Base-by-base conservation (phyloP, 2,329 filamentous ascomycete genomes). In the Beauveria varroae region DNA sequence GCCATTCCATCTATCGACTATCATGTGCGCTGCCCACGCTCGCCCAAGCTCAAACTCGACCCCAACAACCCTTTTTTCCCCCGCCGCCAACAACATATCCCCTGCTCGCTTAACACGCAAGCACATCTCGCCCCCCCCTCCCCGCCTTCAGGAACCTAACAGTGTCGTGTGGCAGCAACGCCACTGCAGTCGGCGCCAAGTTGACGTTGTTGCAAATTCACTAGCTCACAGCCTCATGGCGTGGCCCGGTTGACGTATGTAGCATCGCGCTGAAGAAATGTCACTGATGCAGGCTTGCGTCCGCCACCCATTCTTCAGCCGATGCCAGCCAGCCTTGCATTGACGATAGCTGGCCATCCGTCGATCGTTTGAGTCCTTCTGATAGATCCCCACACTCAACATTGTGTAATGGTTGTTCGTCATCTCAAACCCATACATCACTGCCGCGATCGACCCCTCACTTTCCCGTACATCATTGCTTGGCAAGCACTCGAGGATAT, bases 121-220 rank as follows among this genome's bases (percentile, higher is more conserved):
- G 24, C 22, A 37, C 12, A 55, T 30, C 28, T 55, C 5, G 10
- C 12, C 8, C n/a, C 20, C 26, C n/a, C 8, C 18, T 22, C 41
- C 54, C 43, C 43, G 51, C 51, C 51, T 20, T 26, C 43, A 57
- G 54, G 28, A 57, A 57, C 54, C 20, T 9, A 20, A 57, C n/a
- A 16, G 28, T 57, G 54, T 49, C 54, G 54, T 57, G 54, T 57
- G 54, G 47, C 43, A 49, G 12, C 34, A 16, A 49, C 54, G 43
- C 28, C 54, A 57, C 54, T 46, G n/a, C 14, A 16, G 18, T 20
- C n/a, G 12, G 8, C 43, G 22, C 54, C 26, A 26, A 18, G 8
- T 28, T 8, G n/a, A 22, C 3, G 41, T 12, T 18, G 6, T 12
- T 26, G 1, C 41, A 37, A 37, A 18, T 18, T 57, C 28, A 20